Evolutionary conservation across 1,284 basidiomycete genomes (phyloP), one percentile per base, ranked within the genome.

Genomic region (Pulchroboletus neoregius): DNA sequence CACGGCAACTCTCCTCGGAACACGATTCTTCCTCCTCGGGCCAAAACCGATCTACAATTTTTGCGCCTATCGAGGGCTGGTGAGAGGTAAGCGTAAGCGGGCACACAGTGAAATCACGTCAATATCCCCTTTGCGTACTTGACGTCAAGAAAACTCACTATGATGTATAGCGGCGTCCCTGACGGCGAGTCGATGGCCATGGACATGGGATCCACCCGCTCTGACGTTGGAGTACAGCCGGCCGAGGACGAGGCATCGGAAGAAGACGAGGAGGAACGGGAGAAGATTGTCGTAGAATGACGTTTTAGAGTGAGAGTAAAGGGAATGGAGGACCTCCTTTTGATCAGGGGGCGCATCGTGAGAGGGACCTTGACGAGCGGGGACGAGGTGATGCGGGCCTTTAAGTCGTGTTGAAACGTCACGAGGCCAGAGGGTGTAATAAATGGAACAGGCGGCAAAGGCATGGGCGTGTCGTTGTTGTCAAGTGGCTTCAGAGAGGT

Each of bases 11-110:
- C 50, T 52, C 61, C 57, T 61, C 55, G 48, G 50, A 43, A 34
- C 28, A 47, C 5, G 33, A 34, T 6, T 35, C 40, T 34, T 63
- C 63, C 12, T 63, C 63, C 51, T 66, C 61, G 43, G 62, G 62
- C 63, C 62, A 67, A 51, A 63, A 63, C 0, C 49, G 50, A 24
- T 66, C 65, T 20, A 63, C 23, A 1, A 63, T 63, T 54, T 63
- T 63, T 3, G 55, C 44, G 22, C 62, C 62, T 45, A 67, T 55
- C 13, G 46, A 43, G 11, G 65, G 61, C 63, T 63, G 31, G 16
- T 13, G 13, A 28, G 16, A 6, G 15, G 15, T 35, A 39, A 46
- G 27, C 7, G 9, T n/a, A 20, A 20, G 20, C 20, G 38, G 18
- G 5, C 23, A 26, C 24, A 35, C 24, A 32, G 34, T 8, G 5